Conservation (phyloP, 2,329 filamentous ascomycete genomes). For the Ophiognomonia clavigignenti-juglandacearum region DNA sequence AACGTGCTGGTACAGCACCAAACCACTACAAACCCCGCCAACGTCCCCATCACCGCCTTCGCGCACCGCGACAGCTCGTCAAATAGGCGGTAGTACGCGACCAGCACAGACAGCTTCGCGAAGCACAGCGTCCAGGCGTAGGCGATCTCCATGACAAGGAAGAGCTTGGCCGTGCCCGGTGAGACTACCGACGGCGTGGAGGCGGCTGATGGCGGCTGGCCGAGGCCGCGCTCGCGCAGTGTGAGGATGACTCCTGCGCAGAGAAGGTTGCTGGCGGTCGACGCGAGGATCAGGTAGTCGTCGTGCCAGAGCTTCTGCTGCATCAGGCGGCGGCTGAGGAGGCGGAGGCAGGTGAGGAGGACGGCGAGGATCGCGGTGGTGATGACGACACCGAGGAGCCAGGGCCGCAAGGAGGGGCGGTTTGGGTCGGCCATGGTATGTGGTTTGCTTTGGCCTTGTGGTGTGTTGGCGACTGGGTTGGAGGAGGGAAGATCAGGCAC, state of each 20-base stretch:
- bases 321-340: slow-evolving; percentile 37
- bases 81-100: slow-evolving; percentile 52
- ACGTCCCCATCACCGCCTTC: slow-evolving; percentile 31
- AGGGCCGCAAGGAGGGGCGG: slow-evolving; percentile 35
- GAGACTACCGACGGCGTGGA: slow-evolving; percentile 30
- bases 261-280: slow-evolving; percentile 41
- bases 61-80: slow-evolving; percentile 37
- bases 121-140: slow-evolving; percentile 43
- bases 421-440: slow-evolving; percentile 22
- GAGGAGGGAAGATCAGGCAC: too few species aligned
- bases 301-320: slow-evolving; percentile 44
- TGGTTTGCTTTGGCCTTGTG: too few species aligned
- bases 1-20: slow-evolving; percentile 45
- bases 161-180: slow-evolving; percentile 41
- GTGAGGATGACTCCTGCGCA: slow-evolving; percentile 42
- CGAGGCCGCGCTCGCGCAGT: slow-evolving; percentile 43
- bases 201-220: slow-evolving; percentile 38
- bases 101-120: slow-evolving; percentile 44
- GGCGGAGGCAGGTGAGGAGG: slow-evolving; percentile 32
- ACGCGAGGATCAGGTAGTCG: slow-evolving; percentile 44
- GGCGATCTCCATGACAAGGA: slow-evolving; percentile 42
- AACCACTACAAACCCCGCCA: slow-evolving; percentile 37
- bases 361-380: slow-evolving; percentile 37
- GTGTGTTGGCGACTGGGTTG: too few species aligned
- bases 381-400: slow-evolving; percentile 34